These are phyloP conservation scores for Globisporangium takayamanum DNA, from an alignment of 352 stramenopile genomes.

Conservation along the genomic window DNA sequence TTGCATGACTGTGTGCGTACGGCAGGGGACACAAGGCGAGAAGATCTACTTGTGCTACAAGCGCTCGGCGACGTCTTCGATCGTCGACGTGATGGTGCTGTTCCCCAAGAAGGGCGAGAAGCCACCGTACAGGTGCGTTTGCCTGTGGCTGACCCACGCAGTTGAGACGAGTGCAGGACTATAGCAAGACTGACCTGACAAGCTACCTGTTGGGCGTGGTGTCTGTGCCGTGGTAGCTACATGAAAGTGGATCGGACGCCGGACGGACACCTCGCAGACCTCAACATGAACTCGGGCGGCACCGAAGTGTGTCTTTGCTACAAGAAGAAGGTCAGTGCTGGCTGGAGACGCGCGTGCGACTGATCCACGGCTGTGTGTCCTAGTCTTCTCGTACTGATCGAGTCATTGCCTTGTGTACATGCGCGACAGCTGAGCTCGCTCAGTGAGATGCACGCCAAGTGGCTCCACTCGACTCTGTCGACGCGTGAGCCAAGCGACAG, in stretches of 20 bases:
- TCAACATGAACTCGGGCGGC: constrained; percentile 65
- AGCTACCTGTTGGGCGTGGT: not conserved
- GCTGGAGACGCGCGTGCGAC: not conserved
- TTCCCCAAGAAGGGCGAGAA: constrained; percentile 83
- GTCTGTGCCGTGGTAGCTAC: constrained; percentile 28
- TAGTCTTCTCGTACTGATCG: not conserved
- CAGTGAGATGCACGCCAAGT: constrained; percentile 32
- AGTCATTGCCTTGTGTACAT: not conserved
- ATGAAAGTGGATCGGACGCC: constrained; percentile 73
- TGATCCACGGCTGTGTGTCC: no score
- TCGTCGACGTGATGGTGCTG: constrained; percentile 62
- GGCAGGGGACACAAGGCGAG: constrained; percentile 72
- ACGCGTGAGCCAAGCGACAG: not conserved
- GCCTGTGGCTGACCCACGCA: not conserved
- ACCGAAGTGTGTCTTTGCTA: constrained; percentile 78
- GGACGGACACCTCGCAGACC: constrained; percentile 56
- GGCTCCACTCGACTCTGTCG: constrained; percentile 24
- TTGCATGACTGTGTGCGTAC: not conserved
- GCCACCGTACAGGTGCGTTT: constrained; percentile 61
- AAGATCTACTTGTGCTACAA: constrained; percentile 79
- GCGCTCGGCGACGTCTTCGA: constrained; percentile 46
- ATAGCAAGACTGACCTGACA: not conserved
- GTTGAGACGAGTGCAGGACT: not conserved
- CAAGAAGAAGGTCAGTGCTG: constrained; percentile 58
- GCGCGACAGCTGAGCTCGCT: constrained; percentile 24